phyloP scores from a whole-genome alignment of 2,329 filamentous ascomycete genomes.

The Paracoccidioides brasiliensis region DNA sequence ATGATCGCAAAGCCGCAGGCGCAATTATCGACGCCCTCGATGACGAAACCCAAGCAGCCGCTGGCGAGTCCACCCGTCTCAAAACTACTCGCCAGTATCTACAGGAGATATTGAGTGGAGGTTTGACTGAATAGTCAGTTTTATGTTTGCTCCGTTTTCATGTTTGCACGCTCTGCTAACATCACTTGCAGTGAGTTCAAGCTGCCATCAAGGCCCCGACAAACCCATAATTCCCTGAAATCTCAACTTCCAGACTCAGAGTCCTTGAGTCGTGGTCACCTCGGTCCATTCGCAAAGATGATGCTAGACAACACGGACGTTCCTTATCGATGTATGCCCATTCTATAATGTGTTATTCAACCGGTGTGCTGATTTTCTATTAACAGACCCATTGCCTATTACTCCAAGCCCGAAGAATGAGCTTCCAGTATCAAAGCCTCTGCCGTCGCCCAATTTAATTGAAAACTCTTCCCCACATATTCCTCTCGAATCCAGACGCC shows the following conservation, averaged over 20 bases:
- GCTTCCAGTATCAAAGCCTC: constrained; percentile 10
- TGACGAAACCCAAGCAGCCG: constrained; percentile 49
- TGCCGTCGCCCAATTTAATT: constrained; percentile 7
- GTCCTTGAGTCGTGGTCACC: constrained; percentile 17
- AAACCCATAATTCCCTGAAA: constrained; percentile 7
- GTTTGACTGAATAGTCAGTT: constrained; percentile 37
- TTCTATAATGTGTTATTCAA: background rate
- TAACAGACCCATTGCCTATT: constrained; percentile 23
- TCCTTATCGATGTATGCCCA: constrained; percentile 30
- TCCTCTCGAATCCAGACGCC: constrained; percentile 10
- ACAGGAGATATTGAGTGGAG: constrained; percentile 56
- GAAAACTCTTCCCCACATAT: constrained; percentile 7
- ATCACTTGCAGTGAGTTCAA: constrained; percentile 29
- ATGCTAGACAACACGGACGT: constrained; percentile 37
- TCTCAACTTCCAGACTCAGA: constrained; percentile 12
- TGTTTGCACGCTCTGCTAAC: constrained; percentile 4
- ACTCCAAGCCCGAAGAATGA: constrained; percentile 15
- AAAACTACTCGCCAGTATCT: constrained; percentile 63
- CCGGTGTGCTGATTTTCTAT: constrained; percentile 1
- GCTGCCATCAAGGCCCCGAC: constrained; percentile 19
- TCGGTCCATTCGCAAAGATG: constrained; percentile 44
- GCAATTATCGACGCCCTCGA: constrained; percentile 55
- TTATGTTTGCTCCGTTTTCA: constrained; percentile 1
- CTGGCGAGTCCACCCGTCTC: constrained; percentile 47
- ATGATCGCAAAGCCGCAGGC: constrained; percentile 39